Percentiles rank a stretch among this genome's conserved stretches.
These are phyloP conservation scores for Blastocystis sp. DNA, from an alignment of 352 stramenopile species.

Conservation along the genomic window DNA sequence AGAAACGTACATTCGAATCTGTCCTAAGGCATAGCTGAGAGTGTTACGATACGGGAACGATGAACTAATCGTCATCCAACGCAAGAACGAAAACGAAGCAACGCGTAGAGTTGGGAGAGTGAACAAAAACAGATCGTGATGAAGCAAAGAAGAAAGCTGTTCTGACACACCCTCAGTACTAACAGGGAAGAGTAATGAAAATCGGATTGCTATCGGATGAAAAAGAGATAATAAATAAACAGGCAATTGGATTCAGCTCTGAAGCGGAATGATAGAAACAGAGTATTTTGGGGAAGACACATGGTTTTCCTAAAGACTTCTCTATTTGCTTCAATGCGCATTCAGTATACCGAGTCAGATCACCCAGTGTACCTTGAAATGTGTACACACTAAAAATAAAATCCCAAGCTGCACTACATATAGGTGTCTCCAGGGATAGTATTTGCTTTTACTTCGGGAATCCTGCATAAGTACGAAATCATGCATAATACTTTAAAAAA, in stretches of 20 bases:
- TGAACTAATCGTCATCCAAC: background rate
- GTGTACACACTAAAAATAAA: conserved; percentile 9
- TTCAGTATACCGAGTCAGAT: background rate
- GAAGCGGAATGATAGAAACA: background rate
- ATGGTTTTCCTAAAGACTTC: background rate
- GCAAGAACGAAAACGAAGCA: background rate
- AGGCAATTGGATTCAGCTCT: background rate
- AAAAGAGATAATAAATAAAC: background rate
- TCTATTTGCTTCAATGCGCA: background rate
- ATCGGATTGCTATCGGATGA: background rate
- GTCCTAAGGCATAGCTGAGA: conserved; percentile 9
- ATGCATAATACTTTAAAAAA: background rate
- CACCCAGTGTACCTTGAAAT: conserved; percentile 7
- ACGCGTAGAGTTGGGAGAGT: background rate
- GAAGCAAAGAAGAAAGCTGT: background rate
- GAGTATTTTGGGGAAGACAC: background rate
- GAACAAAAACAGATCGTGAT: background rate
- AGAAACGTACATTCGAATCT: background rate
- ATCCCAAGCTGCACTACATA: background rate
- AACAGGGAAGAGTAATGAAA: background rate
- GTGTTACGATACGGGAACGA: background rate
- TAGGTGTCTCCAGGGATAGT: background rate
- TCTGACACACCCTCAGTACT: background rate
- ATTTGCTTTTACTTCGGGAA: background rate
- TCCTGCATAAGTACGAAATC: background rate